phyloP scores from a whole-genome alignment of 306 rosid species.

The apple (Malus domestica) region ASM211411v1 NC_041796.1:6355001-6355500 shows the following conservation, averaged over 20 bases:
- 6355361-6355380: too few relatives aligned
- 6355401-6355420: too few relatives aligned
- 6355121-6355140: constrained; percentile 4
- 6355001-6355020: constrained; percentile 5
- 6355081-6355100: constrained; percentile 38
- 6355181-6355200: neutral
- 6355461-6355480: too few relatives aligned
- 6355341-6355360: too few relatives aligned
- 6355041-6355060: constrained; percentile 37
- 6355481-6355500: too few relatives aligned
- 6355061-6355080: constrained; percentile 29
- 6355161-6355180: neutral
- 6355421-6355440: too few relatives aligned
- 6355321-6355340: too few relatives aligned
- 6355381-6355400: too few relatives aligned
- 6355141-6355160: neutral
- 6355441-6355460: too few relatives aligned
- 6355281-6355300: too few relatives aligned
- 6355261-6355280: neutral
- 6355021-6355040: constrained; percentile 49
- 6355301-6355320: too few relatives aligned
- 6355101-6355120: constrained; percentile 16
- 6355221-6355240: neutral
- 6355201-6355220: neutral
- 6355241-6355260: neutral